phyloP scores from a whole-genome alignment of 1,284 basidiomycete genomes.

The Moesziomyces antarcticus region DNA sequence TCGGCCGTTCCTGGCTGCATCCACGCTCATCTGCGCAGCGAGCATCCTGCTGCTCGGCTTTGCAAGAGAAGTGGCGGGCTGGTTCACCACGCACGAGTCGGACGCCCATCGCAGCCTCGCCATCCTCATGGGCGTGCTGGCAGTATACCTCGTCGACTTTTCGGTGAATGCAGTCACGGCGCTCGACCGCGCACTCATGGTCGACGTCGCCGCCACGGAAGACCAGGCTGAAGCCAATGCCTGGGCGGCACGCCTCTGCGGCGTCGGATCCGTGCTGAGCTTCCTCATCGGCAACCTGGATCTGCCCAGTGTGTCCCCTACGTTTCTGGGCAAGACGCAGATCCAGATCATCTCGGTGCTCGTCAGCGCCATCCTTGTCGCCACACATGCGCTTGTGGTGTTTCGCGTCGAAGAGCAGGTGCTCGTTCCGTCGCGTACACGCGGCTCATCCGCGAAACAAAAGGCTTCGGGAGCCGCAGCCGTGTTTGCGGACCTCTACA shows the following conservation, averaged over 20 bases:
- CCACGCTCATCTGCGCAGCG: conserved; percentile 58
- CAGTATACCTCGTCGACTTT: conserved; percentile 92
- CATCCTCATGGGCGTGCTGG: conserved; percentile 81
- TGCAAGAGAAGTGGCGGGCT: conserved; percentile 57
- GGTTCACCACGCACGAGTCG: conserved; percentile 17
- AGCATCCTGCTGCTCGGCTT: conserved; percentile 66
- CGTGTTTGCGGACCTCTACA: conserved; percentile 34
- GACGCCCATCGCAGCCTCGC: conserved; percentile 70
- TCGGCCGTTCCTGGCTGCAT: conserved; percentile 66
- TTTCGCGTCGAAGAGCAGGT: conserved; percentile 49
- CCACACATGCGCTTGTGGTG: conserved; percentile 50
- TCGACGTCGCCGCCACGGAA: conserved; percentile 74
- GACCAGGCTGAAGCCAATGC: conserved; percentile 89
- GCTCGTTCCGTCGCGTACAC: conserved; percentile 7
- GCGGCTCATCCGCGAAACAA: conserved; percentile 1
- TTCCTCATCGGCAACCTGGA: conserved; percentile 63
- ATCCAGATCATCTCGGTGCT: conserved; percentile 53
- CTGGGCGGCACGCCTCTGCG: conserved; percentile 87
- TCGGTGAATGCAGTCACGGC: conserved; percentile 90
- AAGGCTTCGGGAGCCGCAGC: conserved; percentile 4
- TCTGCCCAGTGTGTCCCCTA: conserved; percentile 37
- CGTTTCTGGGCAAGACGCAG: conserved; percentile 31
- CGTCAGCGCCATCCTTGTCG: conserved; percentile 40
- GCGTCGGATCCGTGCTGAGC: conserved; percentile 57
- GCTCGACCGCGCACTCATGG: conserved; percentile 82